phyloP scores from a whole-genome alignment of 805 yeast species.

The Metschnikowia dekortorum region DNA sequence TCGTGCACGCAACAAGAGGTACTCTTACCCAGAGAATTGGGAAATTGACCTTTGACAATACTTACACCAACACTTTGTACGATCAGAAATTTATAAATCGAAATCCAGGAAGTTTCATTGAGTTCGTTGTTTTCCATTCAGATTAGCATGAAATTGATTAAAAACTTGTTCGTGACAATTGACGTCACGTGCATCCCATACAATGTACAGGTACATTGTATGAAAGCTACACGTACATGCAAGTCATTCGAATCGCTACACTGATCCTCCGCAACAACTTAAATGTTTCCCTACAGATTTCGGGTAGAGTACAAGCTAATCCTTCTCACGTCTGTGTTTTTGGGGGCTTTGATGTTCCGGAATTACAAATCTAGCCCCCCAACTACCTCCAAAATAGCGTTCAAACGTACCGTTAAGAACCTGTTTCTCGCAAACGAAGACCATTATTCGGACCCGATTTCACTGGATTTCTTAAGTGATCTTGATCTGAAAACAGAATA shows the following conservation, averaged over 20 bases:
- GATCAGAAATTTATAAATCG: too few relatives aligned
- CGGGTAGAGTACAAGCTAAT: background rate
- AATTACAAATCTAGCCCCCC: background rate
- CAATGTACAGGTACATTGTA: too few relatives aligned
- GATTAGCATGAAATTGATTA: too few relatives aligned
- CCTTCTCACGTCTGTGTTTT: background rate
- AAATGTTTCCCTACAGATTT: background rate
- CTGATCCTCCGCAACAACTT: background rate
- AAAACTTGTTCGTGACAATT: too few relatives aligned
- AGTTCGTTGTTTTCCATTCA: too few relatives aligned
- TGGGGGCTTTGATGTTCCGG: background rate
- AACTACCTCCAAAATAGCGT: background rate
- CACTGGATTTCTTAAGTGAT: slow-evolving; percentile 14
- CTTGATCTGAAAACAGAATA: slow-evolving; percentile 17
- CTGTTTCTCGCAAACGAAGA: slow-evolving; percentile 4
- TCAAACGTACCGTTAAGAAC: background rate
- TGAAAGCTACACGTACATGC: background rate
- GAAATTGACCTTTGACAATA: too few relatives aligned
- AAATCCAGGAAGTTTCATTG: too few relatives aligned
- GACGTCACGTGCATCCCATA: too few relatives aligned
- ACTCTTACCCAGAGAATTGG: too few relatives aligned
- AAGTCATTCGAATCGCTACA: background rate
- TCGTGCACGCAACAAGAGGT: too few relatives aligned
- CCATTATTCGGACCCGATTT: slow-evolving; percentile 4
- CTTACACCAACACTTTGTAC: too few relatives aligned